Evolutionary conservation across 2,329 filamentous ascomycete genomes (phyloP), one percentile per base, ranked within the genome.

Genomic region (Arthrobotrys sinensis): DNA sequence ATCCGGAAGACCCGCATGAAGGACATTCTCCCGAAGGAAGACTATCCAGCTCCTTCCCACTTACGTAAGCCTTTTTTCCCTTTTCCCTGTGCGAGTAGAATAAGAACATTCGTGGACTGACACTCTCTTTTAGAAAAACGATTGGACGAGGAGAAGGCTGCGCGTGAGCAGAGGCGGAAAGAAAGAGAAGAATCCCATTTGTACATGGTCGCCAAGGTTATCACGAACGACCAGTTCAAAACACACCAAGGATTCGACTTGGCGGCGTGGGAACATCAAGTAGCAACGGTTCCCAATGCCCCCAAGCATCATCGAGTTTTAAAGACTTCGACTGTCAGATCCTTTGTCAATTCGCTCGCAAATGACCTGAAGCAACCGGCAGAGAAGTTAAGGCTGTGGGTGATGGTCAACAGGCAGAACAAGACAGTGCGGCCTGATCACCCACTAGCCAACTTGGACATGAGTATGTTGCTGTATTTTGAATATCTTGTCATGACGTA

Each of bases 371-470:
- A 87, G 0, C 85, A 92, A 62, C 67, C 79, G 11, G 87, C 91
- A 0, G 90, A 90, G 71, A 89, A 89, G 79, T 85, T 98, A 24
- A 90, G 96, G 21, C 89, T 97, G 16, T 99, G 96, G 96, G 90
- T 93, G 68, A 97, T 99, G 94, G 96, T 99, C 0, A 98, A 97
- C 83, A 91, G 96, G 10, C 96, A 99, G 84, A 99, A 99, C 84
- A 97, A 97, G 85, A 99, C 96, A 0, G 91, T 93, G 43, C 90
- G 96, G 16, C 96, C 96, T 0, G 96, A 99, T 83, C 91, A 93
- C 75, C 93, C 94, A 0, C 90, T 99, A 60, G 89, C 89, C 83
- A 94, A 97, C 82, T 85, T 90, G 1, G 88, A 91, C 4, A 91
- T 93, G 83, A 94, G 81, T 82, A 82, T 69, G 81, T 57, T 28